Evolutionary conservation across 768 basidiomycete species (phyloP).

Genomic region (Pholiota microspora): DNA sequence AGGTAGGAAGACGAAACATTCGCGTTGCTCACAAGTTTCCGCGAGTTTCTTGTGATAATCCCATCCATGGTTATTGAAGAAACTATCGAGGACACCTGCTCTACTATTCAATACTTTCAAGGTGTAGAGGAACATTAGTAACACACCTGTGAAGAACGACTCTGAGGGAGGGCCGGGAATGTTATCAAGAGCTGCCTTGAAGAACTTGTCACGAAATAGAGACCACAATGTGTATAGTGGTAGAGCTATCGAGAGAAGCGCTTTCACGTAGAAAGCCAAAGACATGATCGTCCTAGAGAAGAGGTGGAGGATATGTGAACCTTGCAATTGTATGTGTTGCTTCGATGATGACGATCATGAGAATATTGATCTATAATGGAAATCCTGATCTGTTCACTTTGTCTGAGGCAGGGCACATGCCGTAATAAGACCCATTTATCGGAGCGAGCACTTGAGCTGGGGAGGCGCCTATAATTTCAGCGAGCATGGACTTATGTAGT

Average conservation of each 20-base stretch:
- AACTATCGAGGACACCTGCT: conserved; percentile 31
- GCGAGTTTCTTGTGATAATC: conserved; percentile 32
- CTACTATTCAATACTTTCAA: background rate
- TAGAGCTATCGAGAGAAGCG: background rate
- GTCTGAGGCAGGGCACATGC: background rate
- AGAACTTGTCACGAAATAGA: background rate
- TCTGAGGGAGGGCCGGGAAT: conserved; percentile 35
- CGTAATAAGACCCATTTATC: background rate
- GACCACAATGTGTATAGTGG: background rate
- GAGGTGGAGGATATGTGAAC: background rate
- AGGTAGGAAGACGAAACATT: background rate
- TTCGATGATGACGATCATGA: conserved; percentile 3
- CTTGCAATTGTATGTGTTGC: background rate
- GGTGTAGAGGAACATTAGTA: background rate
- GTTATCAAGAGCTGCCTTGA: conserved; percentile 28
- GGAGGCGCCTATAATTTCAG: no score
- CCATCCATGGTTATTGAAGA: conserved; percentile 32
- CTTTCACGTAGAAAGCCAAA: conserved; percentile 2
- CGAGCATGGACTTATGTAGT: no score
- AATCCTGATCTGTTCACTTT: background rate
- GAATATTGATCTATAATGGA: conserved; percentile 6
- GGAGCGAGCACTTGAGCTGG: no score
- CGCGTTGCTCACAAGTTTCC: conserved; percentile 25
- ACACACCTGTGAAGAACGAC: conserved; percentile 33
- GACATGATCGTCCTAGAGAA: background rate